Conservation (phyloP, 2,329 filamentous ascomycete species). For the Malbranchea zuffiana region DNA sequence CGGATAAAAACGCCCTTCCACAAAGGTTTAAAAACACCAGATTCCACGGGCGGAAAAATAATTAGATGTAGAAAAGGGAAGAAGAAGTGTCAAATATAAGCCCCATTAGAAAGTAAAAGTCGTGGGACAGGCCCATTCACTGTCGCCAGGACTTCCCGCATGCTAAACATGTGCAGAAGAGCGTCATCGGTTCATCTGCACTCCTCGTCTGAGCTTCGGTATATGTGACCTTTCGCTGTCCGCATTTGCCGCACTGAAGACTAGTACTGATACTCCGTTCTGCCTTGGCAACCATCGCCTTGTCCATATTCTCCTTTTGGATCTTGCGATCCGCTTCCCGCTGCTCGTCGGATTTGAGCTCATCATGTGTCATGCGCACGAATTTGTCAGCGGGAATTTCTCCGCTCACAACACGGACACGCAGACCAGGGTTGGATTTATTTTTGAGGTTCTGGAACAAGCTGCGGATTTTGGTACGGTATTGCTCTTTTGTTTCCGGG, state of each 20-base stretch:
- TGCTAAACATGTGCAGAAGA: conserved; percentile 40
- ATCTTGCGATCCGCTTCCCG: conserved; percentile 64
- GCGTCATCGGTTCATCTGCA: conserved; percentile 73
- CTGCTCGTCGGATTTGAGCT: conserved; percentile 79
- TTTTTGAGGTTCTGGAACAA: conserved; percentile 93
- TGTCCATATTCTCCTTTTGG: conserved; percentile 89
- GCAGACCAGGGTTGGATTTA: conserved; percentile 70
- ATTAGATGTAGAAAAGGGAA: conserved; percentile 10
- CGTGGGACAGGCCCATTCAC: no score
- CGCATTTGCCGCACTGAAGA: conserved; percentile 83
- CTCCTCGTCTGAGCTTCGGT: conserved; percentile 89
- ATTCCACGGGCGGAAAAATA: conserved; percentile 6
- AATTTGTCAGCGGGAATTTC: conserved; percentile 63
- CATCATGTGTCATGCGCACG: conserved; percentile 77
- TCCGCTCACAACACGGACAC: conserved; percentile 62
- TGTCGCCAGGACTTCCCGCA: conserved; percentile 40
- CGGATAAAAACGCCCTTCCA: conserved; percentile 6
- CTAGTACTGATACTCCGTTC: conserved; percentile 84
- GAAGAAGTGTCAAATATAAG: conserved; percentile 10
- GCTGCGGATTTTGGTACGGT: conserved; percentile 81
- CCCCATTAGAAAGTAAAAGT: no score
- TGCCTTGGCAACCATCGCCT: conserved; percentile 84
- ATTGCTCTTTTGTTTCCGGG: conserved; percentile 58
- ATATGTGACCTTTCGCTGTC: conserved; percentile 89
- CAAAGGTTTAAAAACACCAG: neutral